These are phyloP conservation scores for Strobilomyces echinocephalus DNA, from an alignment of 768 basidiomycete species.

Conservation along the genomic window DNA sequence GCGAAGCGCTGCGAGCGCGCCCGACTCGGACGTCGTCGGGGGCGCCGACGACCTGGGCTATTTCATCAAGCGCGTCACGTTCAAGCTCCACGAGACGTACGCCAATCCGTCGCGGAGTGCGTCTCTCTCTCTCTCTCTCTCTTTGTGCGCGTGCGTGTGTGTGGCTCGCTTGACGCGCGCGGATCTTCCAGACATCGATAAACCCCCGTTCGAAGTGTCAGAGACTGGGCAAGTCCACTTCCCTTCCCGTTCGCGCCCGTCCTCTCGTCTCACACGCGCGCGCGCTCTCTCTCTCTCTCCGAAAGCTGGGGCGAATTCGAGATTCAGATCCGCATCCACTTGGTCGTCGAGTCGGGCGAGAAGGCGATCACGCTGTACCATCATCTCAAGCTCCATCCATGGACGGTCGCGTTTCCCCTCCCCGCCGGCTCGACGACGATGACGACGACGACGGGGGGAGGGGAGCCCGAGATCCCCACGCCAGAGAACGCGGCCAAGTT, in stretches of 20 bases:
- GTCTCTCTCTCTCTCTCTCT: conserved; percentile 20
- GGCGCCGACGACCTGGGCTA: conserved; percentile 87
- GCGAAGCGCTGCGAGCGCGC: conserved; percentile 75
- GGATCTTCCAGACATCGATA: conserved; percentile 71
- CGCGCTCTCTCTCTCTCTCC: too few relatives aligned
- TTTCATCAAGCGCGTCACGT: conserved; percentile 93
- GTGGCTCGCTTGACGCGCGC: background rate
- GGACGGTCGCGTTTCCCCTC: conserved; percentile 45
- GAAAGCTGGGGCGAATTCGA: conserved; percentile 97
- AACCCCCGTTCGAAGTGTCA: conserved; percentile 89
- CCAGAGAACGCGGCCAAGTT: conserved; percentile 60
- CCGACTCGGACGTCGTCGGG: conserved; percentile 74
- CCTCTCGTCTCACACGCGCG: too few relatives aligned
- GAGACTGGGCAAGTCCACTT: conserved; percentile 77
- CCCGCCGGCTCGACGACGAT: conserved; percentile 7
- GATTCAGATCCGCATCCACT: conserved; percentile 86
- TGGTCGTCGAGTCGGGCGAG: conserved; percentile 84
- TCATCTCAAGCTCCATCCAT: conserved; percentile 93
- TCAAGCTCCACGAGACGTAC: conserved; percentile 97
- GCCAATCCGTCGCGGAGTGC: conserved; percentile 83
- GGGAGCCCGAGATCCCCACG: conserved; percentile 63
- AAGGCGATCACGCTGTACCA: conserved; percentile 86
- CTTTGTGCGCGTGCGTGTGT: background rate
- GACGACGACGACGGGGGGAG: too few relatives aligned
- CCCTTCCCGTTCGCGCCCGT: background rate